A percentile compares a stretch with the other conserved stretches of the same genome.
phyloP scores from a whole-genome alignment of 345 rosid genomes.

The Eucalyptus curtisii region DNA sequence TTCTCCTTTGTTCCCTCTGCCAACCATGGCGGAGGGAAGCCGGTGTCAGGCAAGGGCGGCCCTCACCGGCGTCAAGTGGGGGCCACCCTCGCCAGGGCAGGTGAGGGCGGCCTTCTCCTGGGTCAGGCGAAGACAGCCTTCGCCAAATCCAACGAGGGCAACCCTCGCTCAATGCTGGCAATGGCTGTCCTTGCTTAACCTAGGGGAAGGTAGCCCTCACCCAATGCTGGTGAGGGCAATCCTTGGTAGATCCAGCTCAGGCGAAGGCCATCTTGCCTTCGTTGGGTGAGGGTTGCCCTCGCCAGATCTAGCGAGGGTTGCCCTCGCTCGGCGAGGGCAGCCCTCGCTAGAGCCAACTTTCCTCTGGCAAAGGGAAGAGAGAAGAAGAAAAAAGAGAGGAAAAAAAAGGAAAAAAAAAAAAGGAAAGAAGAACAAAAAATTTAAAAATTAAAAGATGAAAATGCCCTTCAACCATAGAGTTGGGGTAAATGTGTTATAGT shows the following conservation, averaged over 20 bases:
- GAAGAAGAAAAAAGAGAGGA: too few relatives aligned
- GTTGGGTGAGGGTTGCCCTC: rapidly evolving
- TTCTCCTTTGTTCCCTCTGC: too few relatives aligned
- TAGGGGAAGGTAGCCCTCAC: too few relatives aligned
- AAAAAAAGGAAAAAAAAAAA: too few relatives aligned
- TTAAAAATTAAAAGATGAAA: too few relatives aligned
- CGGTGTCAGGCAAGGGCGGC: rapidly evolving
- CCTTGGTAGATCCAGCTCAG: rapidly evolving
- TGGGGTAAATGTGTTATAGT: too few relatives aligned
- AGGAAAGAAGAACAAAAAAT: too few relatives aligned
- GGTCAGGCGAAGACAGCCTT: rapidly evolving
- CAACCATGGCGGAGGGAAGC: too few relatives aligned
- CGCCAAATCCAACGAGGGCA: rapidly evolving
- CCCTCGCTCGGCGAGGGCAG: rapidly evolving
- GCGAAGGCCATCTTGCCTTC: too few relatives aligned
- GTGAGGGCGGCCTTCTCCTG: rapidly evolving
- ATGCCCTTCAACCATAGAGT: too few relatives aligned
- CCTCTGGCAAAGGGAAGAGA: rapidly evolving
- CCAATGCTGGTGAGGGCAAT: too few relatives aligned
- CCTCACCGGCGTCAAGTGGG: rapidly evolving
- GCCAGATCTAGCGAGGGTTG: rapidly evolving
- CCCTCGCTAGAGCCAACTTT: too few relatives aligned
- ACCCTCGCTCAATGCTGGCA: rapidly evolving
- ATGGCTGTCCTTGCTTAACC: rapidly evolving
- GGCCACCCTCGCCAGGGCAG: rapidly evolving